Conservation (phyloP, 495 filamentous ascomycete genomes). For the Penicillium nucicola region DNA sequence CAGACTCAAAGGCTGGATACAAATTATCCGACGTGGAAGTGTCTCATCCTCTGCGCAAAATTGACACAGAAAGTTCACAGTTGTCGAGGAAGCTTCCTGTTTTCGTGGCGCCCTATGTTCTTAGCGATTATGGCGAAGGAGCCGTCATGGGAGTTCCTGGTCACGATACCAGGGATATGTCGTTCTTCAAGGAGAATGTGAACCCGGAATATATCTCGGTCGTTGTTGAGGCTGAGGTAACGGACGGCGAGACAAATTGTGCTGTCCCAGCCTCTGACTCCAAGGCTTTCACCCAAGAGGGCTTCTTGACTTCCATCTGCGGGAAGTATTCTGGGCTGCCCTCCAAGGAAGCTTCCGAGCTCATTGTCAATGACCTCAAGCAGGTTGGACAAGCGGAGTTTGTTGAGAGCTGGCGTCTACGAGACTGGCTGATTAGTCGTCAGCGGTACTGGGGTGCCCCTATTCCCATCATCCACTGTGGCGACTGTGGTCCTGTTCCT, state of each 20-base stretch:
- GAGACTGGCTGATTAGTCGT: conserved; percentile 85
- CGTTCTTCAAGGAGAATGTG: conserved; percentile 73
- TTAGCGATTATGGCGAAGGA: conserved; percentile 82
- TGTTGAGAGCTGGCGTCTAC: conserved; percentile 68
- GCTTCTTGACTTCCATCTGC: conserved; percentile 42
- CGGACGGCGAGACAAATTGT: conserved; percentile 37
- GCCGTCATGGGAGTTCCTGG: conserved; percentile 92
- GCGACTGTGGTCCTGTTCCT: conserved; percentile 70
- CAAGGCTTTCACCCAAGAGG: conserved; percentile 43
- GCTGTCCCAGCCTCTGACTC: conserved; percentile 33
- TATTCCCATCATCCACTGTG: conserved; percentile 85
- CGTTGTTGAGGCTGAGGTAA: conserved; percentile 38
- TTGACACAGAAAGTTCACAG: conserved; percentile 48
- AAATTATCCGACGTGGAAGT: conserved; percentile 57
- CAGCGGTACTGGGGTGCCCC: conserved; percentile 91
- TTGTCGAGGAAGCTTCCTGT: conserved; percentile 61
- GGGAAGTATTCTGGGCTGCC: conserved; percentile 49
- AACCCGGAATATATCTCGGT: conserved; percentile 48
- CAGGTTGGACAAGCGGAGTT: conserved; percentile 49
- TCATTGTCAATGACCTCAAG: conserved; percentile 57
- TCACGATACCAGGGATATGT: conserved; percentile 72
- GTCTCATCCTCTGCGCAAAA: conserved; percentile 59
- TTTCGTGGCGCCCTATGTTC: conserved; percentile 81
- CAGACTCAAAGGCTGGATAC: conserved; percentile 75
- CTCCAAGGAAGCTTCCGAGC: conserved; percentile 59